phyloP scores from a whole-genome alignment of 108 stramenopile species.

The Bacterosira constricta region DNA sequence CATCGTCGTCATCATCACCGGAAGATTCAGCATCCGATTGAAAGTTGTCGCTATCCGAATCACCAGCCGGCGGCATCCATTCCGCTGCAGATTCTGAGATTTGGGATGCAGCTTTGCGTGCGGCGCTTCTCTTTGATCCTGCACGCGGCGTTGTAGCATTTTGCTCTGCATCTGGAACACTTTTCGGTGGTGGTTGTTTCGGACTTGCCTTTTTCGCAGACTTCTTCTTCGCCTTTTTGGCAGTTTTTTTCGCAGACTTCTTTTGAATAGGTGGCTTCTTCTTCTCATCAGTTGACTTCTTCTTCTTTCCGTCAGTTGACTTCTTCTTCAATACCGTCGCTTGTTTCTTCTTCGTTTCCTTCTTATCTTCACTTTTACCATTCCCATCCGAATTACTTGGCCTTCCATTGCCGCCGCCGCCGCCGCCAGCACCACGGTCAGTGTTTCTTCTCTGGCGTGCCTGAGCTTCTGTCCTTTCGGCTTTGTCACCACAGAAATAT shows the following conservation, averaged over 20 bases:
- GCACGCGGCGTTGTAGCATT: not conserved
- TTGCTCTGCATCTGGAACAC: not conserved
- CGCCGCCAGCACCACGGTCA: slow-evolving; percentile 49
- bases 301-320: not conserved
- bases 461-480: slow-evolving; percentile 92
- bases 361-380: slow-evolving; percentile 8
- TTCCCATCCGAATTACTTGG: slow-evolving; percentile 9
- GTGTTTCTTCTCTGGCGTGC: slow-evolving; percentile 81
- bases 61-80: slow-evolving; percentile 39
- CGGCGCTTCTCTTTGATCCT: slow-evolving; percentile 21
- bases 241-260: slow-evolving; percentile 57
- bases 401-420: slow-evolving; percentile 41
- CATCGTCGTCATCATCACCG: slow-evolving; percentile 13
- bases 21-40: slow-evolving; percentile 18
- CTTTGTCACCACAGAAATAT: slow-evolving; percentile 96
- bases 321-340: not conserved
- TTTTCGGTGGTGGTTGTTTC: too few relatives aligned
- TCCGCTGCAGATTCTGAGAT: slow-evolving; percentile 42
- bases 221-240: slow-evolving; percentile 44
- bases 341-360: not conserved
- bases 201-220: slow-evolving; percentile 14
- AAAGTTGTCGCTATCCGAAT: slow-evolving; percentile 34
- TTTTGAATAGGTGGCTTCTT: slow-evolving; percentile 31
- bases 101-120: slow-evolving; percentile 32
- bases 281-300: not conserved